Base-by-base conservation (phyloP, 176 grass and related monocot species). In the Carex pumila region DNA sequence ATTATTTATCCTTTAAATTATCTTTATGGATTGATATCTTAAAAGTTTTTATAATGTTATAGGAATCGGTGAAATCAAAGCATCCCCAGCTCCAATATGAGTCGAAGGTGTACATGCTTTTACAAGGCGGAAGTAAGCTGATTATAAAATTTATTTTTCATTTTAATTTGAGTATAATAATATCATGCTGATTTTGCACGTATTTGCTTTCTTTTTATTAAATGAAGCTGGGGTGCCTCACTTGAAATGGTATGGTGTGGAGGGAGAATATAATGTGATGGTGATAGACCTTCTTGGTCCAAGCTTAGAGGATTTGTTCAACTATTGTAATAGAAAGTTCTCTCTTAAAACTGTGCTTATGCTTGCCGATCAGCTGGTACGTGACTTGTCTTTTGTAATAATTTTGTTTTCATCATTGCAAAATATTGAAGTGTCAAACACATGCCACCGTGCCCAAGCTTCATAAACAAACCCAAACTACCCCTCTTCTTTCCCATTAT, bases 221-320 rank as follows among this genome's bases (percentile, higher is more conserved):
- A 86, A 62, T 85, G 21, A 84, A 97, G 94, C 61, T 66, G 94
- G 94, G 60, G 91, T 97, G 63, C 94, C 94, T 56, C 94, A 91
- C 81, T 74, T 97, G 32, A 97, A 97, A 86, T 97, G 94, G 94
- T 97, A 90, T 66, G 92, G 94, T 47, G 84, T 94, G 7, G 90
- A 92, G 30, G 94, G 92, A 63, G 94, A 94, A 25, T 92, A 97
- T 60, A 94, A 97, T 65, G 87, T 90, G 70, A 97, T 94, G 94
- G 92, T 92, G 10, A 97, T 97, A 43, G 94, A 97, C 88, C 91
- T 97, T 84, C 91, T 97, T 87, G 94, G 94, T 8, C 94, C 94
- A 86, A 97, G 94, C 67, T 86, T 97, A 84, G 94, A 94, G 65
- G 92, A 97, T 83, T 84, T 97, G 85, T 97, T 97, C 85, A 97